Evolutionary conservation across 352 stramenopile genomes (phyloP), one percentile per base, ranked within the genome.

Genomic region (Paralagenidium karlingii): DNA sequence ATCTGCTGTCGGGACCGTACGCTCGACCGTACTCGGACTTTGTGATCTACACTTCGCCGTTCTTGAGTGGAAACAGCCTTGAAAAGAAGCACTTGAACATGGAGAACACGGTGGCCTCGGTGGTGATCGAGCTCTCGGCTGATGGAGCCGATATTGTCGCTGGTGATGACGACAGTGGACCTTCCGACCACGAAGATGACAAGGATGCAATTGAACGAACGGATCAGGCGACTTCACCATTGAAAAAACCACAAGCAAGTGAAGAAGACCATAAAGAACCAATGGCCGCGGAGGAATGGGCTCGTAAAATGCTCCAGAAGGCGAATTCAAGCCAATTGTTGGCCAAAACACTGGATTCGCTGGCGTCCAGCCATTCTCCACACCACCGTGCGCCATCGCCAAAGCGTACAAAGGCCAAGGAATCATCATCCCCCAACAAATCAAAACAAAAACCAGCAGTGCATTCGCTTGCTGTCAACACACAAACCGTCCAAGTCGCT

Each of bases 11-110:
- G 21, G 73, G 73, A 6, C 43, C 73, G 24, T 51, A 61, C 0
- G 80, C 70, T 29, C 66, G 76, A 9, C 61, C 76, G 2, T 90
- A 90, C 49, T 78, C 76, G 20, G 73, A 86, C 28, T 77, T 78
- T 26, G 58, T 62, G 12, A 38, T 90, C 34, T 90, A 90, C 36
- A 85, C 64, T 0, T 65, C 68, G 8, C 64, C 62, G 19, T 56
- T 60, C 11, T 68, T 70, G 27, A 44, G 49, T 5, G 49, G 36
- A 3, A 55, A 39, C 19, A 40, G 52, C 2, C 38, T 56, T 24
- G 39, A 57, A 20, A 59, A 46, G 16, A 45, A 52, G 9, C 51
- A 54, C n/a, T 18, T 56, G 12, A 47, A 46, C 1, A 50, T 58
- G 20, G 61, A 62, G 2, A 60, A 83, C 18, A 81, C 75, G 1